Conservation (phyloP, 2,329 filamentous ascomycete species). For the Calonectria crousiana region DNA sequence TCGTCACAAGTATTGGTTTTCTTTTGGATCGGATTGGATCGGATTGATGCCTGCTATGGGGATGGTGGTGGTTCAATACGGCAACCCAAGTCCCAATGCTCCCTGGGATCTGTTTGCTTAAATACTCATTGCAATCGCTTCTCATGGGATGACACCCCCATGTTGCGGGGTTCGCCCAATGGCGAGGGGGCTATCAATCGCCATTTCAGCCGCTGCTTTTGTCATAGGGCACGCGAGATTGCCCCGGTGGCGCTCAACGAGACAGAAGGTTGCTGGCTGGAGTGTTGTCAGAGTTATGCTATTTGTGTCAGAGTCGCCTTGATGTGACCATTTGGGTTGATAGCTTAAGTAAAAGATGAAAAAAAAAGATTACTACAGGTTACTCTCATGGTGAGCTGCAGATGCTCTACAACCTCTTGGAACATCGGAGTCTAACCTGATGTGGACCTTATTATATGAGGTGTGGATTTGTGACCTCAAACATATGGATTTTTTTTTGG, state of each 20-base stretch:
- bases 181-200: constrained; percentile 19
- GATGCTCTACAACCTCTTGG: background rate
- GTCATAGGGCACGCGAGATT: constrained; percentile 11
- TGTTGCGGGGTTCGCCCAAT: constrained; percentile 28
- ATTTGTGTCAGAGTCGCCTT: background rate
- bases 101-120: background rate
- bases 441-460: background rate
- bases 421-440: background rate
- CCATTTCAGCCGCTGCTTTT: constrained; percentile 22
- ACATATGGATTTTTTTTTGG: background rate
- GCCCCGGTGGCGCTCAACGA: background rate
- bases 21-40: background rate
- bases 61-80: background rate
- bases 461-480: background rate
- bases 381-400: background rate
- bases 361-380: too few species aligned
- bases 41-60: background rate
- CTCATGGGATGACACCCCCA: background rate
- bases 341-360: background rate
- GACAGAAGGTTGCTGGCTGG: background rate
- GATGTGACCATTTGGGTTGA: background rate
- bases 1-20: background rate
- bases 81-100: background rate
- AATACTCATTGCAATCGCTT: background rate
- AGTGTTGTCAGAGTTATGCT: background rate